Base-by-base conservation (phyloP, 495 filamentous ascomycete genomes). In the Pseudomonodictys pantanalensis region DNA sequence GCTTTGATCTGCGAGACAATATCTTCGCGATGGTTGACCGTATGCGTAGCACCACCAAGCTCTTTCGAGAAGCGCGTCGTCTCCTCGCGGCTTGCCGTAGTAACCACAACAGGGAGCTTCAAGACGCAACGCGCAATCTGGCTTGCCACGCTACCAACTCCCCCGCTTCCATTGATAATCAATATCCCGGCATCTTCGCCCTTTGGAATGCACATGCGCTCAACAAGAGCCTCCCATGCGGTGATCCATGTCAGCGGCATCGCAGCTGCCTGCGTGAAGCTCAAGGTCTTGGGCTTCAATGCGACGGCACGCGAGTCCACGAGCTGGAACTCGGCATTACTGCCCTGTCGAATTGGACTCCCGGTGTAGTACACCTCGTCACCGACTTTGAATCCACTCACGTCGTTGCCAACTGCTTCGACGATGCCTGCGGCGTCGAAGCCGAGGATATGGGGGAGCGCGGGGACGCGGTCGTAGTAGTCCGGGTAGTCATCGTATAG, bases 211-310 rank as follows among this genome's bases (percentile, higher is more conserved):
- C 65, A 63, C 64, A 74, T 54, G 18, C 69, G 60, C 52, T 73
- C 70, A n/a, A 74, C 66, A 9, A 74, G 62, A 6, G 72, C 69
- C 49, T 73, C 67, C 41, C 65, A 74, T 3, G 70, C 70, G 5
- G 72, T 74, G 39, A 69, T 63, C 60, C 67, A 74, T 12, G 72
- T 73, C 56, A 74, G 47, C 5, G 67, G 69, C 69, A 74, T 66
- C 18, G 60, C 59, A 23, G 72, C 72, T 26, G 72, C 68, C 51
- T 74, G 52, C 8, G 58, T 60, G 18, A 69, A 67, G 32, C 56
- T 57, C 1, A 74, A 60, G 3, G 29, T 51, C 32, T 65, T 56
- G n/a, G 71, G 72, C 58, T 73, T 72, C 32, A 45, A 32, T 9
- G 52, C 66, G 2, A 66, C 67, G 30, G 59, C 63, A 1, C 64